Evolutionary conservation across 1,284 basidiomycete genomes (phyloP).

Genomic region (Sporisorium graminicola): DNA sequence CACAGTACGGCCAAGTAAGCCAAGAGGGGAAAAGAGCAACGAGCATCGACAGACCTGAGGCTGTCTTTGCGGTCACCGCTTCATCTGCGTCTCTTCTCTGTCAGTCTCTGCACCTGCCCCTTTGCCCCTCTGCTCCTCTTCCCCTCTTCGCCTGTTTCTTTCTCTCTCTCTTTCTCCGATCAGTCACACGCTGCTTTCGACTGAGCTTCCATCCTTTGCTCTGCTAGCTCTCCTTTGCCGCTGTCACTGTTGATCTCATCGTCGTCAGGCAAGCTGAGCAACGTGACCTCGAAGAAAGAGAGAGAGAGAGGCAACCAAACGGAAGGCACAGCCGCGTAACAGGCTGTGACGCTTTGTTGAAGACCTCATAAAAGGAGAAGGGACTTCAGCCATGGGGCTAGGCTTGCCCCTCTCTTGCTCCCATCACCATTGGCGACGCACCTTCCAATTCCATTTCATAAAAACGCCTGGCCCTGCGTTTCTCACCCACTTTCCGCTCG

Average conservation of each 20-base stretch:
- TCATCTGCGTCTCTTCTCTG: neutral
- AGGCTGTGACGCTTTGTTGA: neutral
- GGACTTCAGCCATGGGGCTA: neutral
- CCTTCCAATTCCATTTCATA: conserved; percentile 12
- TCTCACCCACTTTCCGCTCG: neutral
- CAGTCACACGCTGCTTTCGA: neutral
- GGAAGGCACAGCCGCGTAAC: neutral
- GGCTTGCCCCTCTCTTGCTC: too few species aligned
- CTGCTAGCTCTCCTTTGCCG: neutral
- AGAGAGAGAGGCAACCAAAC: neutral
- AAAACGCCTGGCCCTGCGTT: neutral
- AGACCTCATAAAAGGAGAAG: conserved; percentile 4
- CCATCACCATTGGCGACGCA: conserved; percentile 1
- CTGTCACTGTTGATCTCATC: neutral
- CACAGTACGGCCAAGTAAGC: neutral
- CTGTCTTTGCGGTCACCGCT: neutral
- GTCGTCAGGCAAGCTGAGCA: neutral
- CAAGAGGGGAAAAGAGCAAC: neutral
- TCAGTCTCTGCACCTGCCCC: too few species aligned
- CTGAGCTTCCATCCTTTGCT: too few species aligned
- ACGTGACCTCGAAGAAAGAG: neutral
- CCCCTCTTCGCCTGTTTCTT: too few species aligned
- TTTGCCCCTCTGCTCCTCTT: too few species aligned
- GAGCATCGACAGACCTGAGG: neutral
- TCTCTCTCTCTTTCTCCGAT: neutral